Evolutionary conservation across 2,329 filamentous ascomycete species (phyloP).

Genomic region (Chaetomiaceae sp.): DNA sequence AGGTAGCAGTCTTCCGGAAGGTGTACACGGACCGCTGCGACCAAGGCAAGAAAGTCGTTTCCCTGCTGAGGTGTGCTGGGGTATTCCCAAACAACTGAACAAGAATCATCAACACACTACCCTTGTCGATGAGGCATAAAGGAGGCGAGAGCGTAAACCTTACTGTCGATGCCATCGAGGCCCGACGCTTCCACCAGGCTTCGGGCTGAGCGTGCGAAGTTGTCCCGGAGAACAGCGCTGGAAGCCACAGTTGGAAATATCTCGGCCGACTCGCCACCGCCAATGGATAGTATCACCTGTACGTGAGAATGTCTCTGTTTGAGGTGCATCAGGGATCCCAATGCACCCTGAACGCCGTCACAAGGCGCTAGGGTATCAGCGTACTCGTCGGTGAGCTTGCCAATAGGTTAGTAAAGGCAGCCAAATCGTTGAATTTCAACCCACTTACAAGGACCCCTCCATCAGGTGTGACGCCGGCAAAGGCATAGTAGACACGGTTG

Average conservation of each 20-base stretch:
- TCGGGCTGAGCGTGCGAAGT: constrained; percentile 64
- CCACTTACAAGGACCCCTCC: constrained; percentile 68
- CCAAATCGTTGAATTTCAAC: too few relatives aligned
- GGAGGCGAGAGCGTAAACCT: constrained; percentile 25
- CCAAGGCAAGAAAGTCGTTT: constrained; percentile 63
- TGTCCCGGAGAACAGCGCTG: constrained; percentile 55
- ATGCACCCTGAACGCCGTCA: constrained; percentile 64
- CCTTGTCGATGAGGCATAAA: neutral
- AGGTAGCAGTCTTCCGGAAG: constrained; percentile 66
- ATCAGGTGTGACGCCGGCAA: constrained; percentile 67
- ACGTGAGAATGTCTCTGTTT: constrained; percentile 67
- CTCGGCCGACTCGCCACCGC: constrained; percentile 60
- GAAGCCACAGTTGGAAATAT: constrained; percentile 64
- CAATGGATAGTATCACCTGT: constrained; percentile 72
- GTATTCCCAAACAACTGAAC: constrained; percentile 74
- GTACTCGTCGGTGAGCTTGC: constrained; percentile 72
- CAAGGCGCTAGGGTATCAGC: constrained; percentile 69
- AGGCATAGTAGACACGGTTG: constrained; percentile 79
- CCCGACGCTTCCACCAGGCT: constrained; percentile 65
- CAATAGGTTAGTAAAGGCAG: constrained; percentile 8
- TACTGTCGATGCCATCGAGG: constrained; percentile 73
- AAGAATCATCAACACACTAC: constrained; percentile 13
- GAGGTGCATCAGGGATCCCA: constrained; percentile 68
- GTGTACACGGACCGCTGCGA: constrained; percentile 60
- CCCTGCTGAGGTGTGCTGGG: constrained; percentile 63